Base-by-base conservation (phyloP, 345 rosid species). In the Carallia brachiata region DNA sequence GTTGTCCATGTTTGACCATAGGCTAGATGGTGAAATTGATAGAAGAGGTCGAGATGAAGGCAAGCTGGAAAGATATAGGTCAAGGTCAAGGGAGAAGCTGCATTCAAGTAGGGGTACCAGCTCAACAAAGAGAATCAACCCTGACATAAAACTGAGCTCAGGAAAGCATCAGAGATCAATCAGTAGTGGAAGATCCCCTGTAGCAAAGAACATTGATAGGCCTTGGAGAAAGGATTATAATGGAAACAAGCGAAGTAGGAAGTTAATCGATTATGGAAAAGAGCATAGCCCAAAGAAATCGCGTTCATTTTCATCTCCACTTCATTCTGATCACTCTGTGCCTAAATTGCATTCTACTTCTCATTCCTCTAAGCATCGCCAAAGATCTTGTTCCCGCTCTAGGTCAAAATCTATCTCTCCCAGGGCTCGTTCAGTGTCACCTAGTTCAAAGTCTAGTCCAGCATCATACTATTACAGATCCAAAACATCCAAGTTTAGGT, bases 351-450 rank as follows among this genome's bases (percentile, higher is more conserved):
- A 12, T 61, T 73, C 77, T 12, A 52, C 17, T 6, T 71, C 75
- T 75, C 68, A 39, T 52, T 78, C 79, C 27, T 52, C 61, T 34
- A 71, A 69, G 68, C 74, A 44, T 61, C 37, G 60, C 47, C 62
- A 28, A 36, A 69, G 73, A 52, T 77, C 73, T 50, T 17, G 5
- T 67, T 53, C 62, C 6, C 62, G 0, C 48, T 73, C 74, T 62
- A 75, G 71, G 75, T 79, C 78, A 47, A 79, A 75, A 61, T 79
- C 79, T 31, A 7, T 54, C 39, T 78, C 81, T 53, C 71, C 73
- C 32, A 53, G 65, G 65, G 71, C 61, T 17, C 62, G 4, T 58
- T 79, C 75, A 18, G 18, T 52, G 37, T 72, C 81, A 54, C 62
- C 70, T 52, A 8, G 68, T 64, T 69, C 78, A n/a, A 73, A 65